Base-by-base conservation (phyloP, 441 rosid species). In the Syzygium malaccense region DNA sequence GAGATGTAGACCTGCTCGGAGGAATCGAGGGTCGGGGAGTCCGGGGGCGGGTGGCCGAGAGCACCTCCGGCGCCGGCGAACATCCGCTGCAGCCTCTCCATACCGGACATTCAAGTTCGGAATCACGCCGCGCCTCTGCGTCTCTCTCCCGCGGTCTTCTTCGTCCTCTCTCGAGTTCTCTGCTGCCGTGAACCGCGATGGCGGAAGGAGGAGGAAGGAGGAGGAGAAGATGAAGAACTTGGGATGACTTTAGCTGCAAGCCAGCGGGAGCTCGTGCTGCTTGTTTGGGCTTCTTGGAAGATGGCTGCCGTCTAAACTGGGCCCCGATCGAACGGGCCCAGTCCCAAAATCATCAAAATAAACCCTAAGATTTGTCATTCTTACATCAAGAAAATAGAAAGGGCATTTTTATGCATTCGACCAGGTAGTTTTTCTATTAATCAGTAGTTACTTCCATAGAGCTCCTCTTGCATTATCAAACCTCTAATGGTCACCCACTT, bases 1-100 rank as follows among this genome's bases (percentile, higher is more conserved):
- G 98, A 96, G 91, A 95, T 96, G 91, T 95, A 96, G 91, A 96
- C 98, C 91, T 96, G 98, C 95, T 96, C 98, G 54, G 97, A 96
- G 2, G 97, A 91, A 91, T 96, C 98, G 23, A 96, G 96, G 78
- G 97, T 95, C 0, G 98, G 97, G 5, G 97, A 95, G 91, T 96
- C 98, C 0, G 97, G 96, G 0, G 98, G 97, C 3, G 98, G 98
- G 75, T 96, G 98, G 19, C 97, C 97, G 88, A 96, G 91, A 55
- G 94, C 95, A 2, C 98, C 98, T 37, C 97, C 96, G 0, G 98
- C 97, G 18, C 98, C 96, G 57, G 97, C 97, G 86, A 96, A 95
- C 98, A 96, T 96, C 57, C 98, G 91, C 90, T 96, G 98, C 45
- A 96, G 90, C 86, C 98, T 92, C 91, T 96, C 98, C 96, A 96